Percentiles rank a stretch among this genome's conserved stretches.
Conservation (phyloP, 208 protist species). For the Crithidia bombi region DNA sequence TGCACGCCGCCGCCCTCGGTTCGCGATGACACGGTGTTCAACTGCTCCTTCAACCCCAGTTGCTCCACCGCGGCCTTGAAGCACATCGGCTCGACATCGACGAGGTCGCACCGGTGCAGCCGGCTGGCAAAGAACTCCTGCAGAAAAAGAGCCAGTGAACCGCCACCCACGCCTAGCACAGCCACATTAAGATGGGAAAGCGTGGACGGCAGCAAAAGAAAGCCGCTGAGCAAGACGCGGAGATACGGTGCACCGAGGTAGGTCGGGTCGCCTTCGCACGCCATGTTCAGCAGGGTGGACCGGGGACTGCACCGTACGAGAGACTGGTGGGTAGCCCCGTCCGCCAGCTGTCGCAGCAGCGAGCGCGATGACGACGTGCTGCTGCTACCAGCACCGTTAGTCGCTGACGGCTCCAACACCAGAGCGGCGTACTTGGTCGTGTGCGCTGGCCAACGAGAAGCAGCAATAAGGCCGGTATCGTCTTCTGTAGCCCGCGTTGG, state of each 20-base stretch:
- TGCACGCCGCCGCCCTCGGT: constrained; percentile 37
- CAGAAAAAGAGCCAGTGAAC: constrained; percentile 77
- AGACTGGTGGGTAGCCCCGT: constrained; percentile 81
- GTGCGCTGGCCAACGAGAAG: constrained; percentile 59
- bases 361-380: constrained; percentile 10
- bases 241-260: constrained; percentile 84
- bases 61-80: constrained; percentile 76
- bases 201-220: constrained; percentile 62
- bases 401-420: constrained; percentile 58
- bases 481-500: not conserved
- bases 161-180: constrained; percentile 82
- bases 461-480: constrained; percentile 6
- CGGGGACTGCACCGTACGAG: constrained; percentile 77
- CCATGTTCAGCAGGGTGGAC: constrained; percentile 43
- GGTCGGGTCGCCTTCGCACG: constrained; percentile 62
- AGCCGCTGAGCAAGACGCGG: constrained; percentile 73
- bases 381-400: not conserved
- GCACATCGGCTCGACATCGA: constrained; percentile 80
- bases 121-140: constrained; percentile 66
- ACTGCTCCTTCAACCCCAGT: constrained; percentile 63
- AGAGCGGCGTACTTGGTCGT: constrained; percentile 77
- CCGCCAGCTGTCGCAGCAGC: constrained; percentile 49
- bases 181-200: constrained; percentile 59
- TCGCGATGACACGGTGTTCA: constrained; percentile 33
- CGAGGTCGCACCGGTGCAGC: constrained; percentile 66